A percentile compares a stretch with the other conserved stretches of the same genome.
Evolutionary conservation across 352 stramenopile genomes (phyloP).

Genomic region (Pythium coloratum): DNA sequence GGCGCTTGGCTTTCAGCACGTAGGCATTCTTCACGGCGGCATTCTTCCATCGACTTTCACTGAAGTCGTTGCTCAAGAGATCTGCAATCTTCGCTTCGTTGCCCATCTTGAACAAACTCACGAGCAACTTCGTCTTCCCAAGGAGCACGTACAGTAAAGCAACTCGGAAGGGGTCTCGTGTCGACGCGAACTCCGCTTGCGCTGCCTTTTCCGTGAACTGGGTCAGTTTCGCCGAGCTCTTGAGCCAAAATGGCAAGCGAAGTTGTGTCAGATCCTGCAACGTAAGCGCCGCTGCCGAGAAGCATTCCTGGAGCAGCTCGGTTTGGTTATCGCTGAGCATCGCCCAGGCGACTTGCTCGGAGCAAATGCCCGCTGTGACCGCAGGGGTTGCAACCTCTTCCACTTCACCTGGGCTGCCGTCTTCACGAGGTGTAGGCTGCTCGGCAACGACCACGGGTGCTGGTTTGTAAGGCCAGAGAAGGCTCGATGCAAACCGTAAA

Average conservation of each 20-base stretch:
- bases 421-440: neutral
- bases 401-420: neutral
- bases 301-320: conserved; percentile 76
- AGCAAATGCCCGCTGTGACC: conserved; percentile 51
- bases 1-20: conserved; percentile 85
- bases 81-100: conserved; percentile 80
- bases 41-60: conserved; percentile 79
- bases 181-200: conserved; percentile 72
- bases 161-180: conserved; percentile 79
- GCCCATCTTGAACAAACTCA: conserved; percentile 82
- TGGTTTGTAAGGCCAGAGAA: conserved; percentile 56
- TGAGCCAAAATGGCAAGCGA: conserved; percentile 79
- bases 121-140: conserved; percentile 79
- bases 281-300: conserved; percentile 45
- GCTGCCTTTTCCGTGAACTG: conserved; percentile 73
- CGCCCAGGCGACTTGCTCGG: conserved; percentile 77
- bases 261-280: conserved; percentile 68
- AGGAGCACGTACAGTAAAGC: conserved; percentile 87
- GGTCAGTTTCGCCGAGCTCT: conserved; percentile 49
- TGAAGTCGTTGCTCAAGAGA: conserved; percentile 82
- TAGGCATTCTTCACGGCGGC: conserved; percentile 91
- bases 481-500: conserved; percentile 68
- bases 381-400: conserved; percentile 4
- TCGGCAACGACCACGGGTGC: neutral
- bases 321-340: conserved; percentile 63